phyloP scores from a whole-genome alignment of 768 basidiomycete species.

The Serendipita sp. region DNA sequence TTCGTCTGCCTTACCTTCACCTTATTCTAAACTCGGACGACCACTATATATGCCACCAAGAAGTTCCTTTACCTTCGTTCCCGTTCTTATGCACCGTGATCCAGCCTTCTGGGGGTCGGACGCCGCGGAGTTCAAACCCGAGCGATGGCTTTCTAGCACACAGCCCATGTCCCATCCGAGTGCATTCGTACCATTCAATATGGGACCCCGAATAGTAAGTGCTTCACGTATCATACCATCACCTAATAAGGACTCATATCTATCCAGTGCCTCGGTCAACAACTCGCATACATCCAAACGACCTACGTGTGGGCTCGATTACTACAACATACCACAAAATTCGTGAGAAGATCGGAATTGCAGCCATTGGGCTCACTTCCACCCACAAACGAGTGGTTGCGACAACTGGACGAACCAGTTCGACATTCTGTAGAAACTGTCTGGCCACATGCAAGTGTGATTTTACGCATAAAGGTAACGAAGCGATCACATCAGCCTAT shows the following conservation, averaged over 20 bases:
- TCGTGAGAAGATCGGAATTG: conserved; percentile 42
- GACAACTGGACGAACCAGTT: conserved; percentile 20
- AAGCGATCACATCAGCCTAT: conserved; percentile 11
- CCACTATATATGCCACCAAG: conserved; percentile 41
- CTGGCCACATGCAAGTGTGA: conserved; percentile 48
- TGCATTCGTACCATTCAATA: conserved; percentile 62
- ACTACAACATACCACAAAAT: conserved; percentile 45
- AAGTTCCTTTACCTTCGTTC: conserved; percentile 43
- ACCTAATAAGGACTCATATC: conserved; percentile 2
- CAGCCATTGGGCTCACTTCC: conserved; percentile 51
- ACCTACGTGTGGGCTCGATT: conserved; percentile 54
- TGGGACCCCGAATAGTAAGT: conserved; percentile 42
- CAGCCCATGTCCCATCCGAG: conserved; percentile 31
- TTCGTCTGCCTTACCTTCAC: conserved; percentile 31
- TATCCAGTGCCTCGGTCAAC: conserved; percentile 49
- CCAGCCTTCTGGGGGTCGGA: conserved; percentile 56
- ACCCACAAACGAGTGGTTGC: conserved; percentile 28
- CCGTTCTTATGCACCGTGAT: conserved; percentile 52
- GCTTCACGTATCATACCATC: conserved; percentile 1
- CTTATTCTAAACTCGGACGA: conserved; percentile 27
- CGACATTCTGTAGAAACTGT: conserved; percentile 42
- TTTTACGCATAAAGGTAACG: conserved; percentile 46
- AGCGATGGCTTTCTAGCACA: conserved; percentile 54
- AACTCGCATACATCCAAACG: conserved; percentile 63
- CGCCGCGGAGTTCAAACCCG: conserved; percentile 63